A percentile compares a stretch with the other conserved stretches of the same genome.
Conservation (phyloP, 208 protist genomes). For the Leishmania turanica region DNA sequence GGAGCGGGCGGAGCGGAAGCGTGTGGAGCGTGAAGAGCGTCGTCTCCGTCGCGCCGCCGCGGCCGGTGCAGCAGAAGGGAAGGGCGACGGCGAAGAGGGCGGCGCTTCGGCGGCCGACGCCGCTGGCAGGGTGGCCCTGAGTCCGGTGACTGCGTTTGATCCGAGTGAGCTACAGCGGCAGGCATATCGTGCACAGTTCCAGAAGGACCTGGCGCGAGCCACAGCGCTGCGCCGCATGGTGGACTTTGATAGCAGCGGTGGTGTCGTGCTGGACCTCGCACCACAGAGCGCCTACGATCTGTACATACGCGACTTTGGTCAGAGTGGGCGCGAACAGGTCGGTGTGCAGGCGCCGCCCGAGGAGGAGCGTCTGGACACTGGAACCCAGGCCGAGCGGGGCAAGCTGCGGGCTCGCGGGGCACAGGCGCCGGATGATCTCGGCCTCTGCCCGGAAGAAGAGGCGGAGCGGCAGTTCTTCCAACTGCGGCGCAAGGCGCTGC, state of each 20-base stretch:
- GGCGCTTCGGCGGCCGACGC: background rate
- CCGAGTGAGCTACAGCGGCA: conserved; percentile 64
- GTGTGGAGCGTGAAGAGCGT: conserved; percentile 50
- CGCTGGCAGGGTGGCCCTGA: background rate
- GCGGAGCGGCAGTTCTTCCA: conserved; percentile 42
- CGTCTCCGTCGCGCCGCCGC: conserved; percentile 17
- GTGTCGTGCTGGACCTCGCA: conserved; percentile 63
- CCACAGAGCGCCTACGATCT: conserved; percentile 88
- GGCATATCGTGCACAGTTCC: conserved; percentile 79
- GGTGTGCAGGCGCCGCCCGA: conserved; percentile 63
- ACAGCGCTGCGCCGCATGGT: conserved; percentile 79
- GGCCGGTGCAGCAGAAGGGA: conserved; percentile 1
- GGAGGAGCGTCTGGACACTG: conserved; percentile 49
- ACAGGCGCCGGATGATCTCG: conserved; percentile 75
- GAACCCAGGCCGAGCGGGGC: conserved; percentile 65
- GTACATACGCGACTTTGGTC: conserved; percentile 81
- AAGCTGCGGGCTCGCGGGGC: conserved; percentile 31
- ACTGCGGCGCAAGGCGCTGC: conserved; percentile 22
- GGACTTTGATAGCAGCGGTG: conserved; percentile 75
- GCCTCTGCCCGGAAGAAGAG: conserved; percentile 74
- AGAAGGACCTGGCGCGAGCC: conserved; percentile 68
- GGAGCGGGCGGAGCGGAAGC: conserved; percentile 44
- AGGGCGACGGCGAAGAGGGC: background rate
- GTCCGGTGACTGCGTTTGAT: conserved; percentile 20
- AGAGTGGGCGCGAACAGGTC: conserved; percentile 52